Evolutionary conservation across 1,284 basidiomycete genomes (phyloP).

Genomic region (Rhodotorula sp.): DNA sequence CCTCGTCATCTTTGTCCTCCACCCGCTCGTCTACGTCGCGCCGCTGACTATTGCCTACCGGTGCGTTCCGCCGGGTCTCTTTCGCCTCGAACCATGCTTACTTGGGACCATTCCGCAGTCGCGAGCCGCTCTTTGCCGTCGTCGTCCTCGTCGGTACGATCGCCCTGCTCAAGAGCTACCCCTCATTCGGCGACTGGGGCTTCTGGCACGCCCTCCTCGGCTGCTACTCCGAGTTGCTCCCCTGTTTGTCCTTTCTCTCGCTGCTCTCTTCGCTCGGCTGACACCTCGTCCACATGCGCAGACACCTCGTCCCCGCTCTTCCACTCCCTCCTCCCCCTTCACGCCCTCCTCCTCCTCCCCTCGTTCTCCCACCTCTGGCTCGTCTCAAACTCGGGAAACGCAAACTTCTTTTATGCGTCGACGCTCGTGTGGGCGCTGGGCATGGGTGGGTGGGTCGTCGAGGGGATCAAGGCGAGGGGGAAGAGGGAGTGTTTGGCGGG

Average conservation of each 20-base stretch:
- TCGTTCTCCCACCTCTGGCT: conserved; percentile 93
- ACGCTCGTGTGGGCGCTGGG: conserved; percentile 75
- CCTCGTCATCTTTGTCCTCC: conserved; percentile 88
- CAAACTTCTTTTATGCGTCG: conserved; percentile 96
- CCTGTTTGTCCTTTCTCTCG: conserved; percentile 60
- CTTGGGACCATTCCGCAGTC: conserved; percentile 52
- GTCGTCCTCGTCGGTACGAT: conserved; percentile 75
- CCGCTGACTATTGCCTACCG: conserved; percentile 66
- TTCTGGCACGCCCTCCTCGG: conserved; percentile 76
- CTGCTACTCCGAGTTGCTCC: conserved; percentile 78
- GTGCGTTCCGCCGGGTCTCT: conserved; percentile 2
- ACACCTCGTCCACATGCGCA: conserved; percentile 47
- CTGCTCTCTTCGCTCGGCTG: not conserved
- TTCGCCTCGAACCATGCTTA: not conserved
- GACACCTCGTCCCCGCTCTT: conserved; percentile 85
- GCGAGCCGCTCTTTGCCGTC: conserved; percentile 78
- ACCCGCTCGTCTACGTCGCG: conserved; percentile 76
- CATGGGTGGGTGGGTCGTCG: conserved; percentile 28
- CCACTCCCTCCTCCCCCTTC: conserved; percentile 75
- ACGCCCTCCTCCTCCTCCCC: conserved; percentile 81
- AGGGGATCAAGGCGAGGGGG: conserved; percentile 27
- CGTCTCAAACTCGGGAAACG: conserved; percentile 86
- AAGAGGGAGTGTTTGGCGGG: conserved; percentile 12
- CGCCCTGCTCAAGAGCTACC: conserved; percentile 87
- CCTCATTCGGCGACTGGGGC: conserved; percentile 81